These are phyloP conservation scores for Mortierella sp. DNA, from an alignment of 371 early-diverging fungal species.

Conservation along the genomic window DNA sequence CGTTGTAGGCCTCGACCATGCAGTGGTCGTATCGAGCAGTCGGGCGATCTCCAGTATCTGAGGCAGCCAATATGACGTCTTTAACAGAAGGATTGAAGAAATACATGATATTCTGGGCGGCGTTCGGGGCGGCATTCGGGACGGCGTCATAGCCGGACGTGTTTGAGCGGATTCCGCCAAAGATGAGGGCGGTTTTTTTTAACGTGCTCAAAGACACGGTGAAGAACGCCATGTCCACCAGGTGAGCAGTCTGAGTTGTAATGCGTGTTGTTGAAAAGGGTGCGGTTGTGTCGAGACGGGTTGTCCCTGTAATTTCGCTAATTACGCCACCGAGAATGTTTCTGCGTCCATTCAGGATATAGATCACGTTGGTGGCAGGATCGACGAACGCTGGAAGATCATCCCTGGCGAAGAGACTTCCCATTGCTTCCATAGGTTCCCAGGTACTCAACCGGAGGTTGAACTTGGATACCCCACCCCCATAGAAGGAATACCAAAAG, in stretches of 20 bases:
- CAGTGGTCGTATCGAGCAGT: neutral
- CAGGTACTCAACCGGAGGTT: too few species aligned
- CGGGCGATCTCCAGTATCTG: neutral
- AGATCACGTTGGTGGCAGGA: neutral
- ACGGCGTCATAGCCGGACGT: too few species aligned
- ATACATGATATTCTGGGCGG: neutral
- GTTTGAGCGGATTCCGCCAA: neutral
- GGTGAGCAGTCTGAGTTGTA: neutral
- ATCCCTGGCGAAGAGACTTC: neutral
- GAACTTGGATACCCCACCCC: neutral
- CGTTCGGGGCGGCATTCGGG: neutral
- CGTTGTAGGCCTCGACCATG: conserved; percentile 16
- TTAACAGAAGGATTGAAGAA: neutral
- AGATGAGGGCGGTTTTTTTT: neutral
- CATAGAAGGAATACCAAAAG: neutral
- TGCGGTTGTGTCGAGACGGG: neutral
- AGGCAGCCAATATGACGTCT: neutral
- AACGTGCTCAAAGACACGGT: neutral
- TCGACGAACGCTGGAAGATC: neutral
- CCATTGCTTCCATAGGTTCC: too few species aligned
- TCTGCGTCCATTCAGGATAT: neutral
- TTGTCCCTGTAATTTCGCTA: neutral
- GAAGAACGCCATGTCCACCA: neutral
- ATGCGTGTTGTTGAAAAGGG: too few species aligned
- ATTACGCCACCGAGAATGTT: too few species aligned